phyloP scores from a whole-genome alignment of 306 rosid genomes.

The Pueraria montana region DNA sequence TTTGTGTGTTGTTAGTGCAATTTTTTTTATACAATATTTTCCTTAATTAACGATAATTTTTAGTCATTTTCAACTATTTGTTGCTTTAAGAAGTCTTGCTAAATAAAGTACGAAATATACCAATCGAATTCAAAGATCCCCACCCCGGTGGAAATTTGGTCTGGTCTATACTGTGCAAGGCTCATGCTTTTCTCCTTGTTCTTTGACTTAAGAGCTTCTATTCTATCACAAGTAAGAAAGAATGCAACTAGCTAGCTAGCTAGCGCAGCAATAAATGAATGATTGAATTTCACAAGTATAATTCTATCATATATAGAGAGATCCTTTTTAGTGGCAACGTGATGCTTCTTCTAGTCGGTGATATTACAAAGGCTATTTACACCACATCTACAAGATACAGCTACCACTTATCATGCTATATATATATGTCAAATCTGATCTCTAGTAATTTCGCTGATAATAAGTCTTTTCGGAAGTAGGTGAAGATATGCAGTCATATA shows the following conservation, averaged over 20 bases:
- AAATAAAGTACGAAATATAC: background rate
- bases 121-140: background rate
- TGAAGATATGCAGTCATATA: background rate
- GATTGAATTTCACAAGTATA: background rate
- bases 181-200: constrained; percentile 7
- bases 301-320: no score
- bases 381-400: constrained; percentile 6
- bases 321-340: no score
- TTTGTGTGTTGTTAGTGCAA: background rate
- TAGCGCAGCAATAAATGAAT: background rate
- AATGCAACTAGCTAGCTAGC: background rate
- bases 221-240: background rate
- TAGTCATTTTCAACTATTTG: background rate
- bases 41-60: background rate
- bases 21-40: background rate
- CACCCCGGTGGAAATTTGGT: constrained; percentile 29
- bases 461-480: background rate
- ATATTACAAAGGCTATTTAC: background rate
- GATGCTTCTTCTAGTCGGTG: constrained; percentile 24
- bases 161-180: constrained; percentile 18
- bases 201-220: constrained; percentile 34
- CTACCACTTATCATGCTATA: background rate
- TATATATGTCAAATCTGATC: background rate
- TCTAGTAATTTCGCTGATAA: background rate
- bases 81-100: background rate